A percentile compares a stretch with the other conserved stretches of the same genome.
Evolutionary conservation across 768 basidiomycete species (phyloP).

Genomic region (Lenzites betulinus): DNA sequence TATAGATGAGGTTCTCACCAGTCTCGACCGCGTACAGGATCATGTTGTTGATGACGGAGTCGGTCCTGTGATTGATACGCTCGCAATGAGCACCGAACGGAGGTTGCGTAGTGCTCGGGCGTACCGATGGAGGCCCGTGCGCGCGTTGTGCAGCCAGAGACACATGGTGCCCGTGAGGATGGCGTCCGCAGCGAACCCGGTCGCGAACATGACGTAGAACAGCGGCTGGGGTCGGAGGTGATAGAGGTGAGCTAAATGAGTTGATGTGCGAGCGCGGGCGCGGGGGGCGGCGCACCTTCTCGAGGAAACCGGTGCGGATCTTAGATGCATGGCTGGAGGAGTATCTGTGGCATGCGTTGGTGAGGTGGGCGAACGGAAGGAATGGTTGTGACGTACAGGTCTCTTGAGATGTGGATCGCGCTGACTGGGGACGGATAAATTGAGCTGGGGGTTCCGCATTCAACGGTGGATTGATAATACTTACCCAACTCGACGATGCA

Average conservation of each 20-base stretch:
- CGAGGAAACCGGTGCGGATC: too few species aligned
- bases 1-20: not conserved
- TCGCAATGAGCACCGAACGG: not conserved
- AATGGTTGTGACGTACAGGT: too few species aligned
- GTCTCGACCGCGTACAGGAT: constrained; percentile 9
- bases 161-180: constrained; percentile 2
- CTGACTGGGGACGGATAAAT: not conserved
- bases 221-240: not conserved
- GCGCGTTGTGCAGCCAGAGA: constrained; percentile 3
- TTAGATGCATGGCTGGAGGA: too few species aligned
- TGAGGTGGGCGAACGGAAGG: not conserved
- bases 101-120: not conserved
- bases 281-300: too few species aligned
- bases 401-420: not conserved
- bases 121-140: constrained; percentile 6
- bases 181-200: constrained; percentile 1
- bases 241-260: too few species aligned
- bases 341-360: too few species aligned
- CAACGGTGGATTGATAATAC: not conserved
- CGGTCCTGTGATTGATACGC: not conserved
- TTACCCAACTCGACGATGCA: constrained; percentile 1
- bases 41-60: constrained; percentile 8
- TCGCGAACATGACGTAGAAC: not conserved
- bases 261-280: too few species aligned
- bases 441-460: not conserved